These are phyloP conservation scores for Saccharomyces uvarum DNA, from an alignment of 1,139 yeast species.

Conservation along the genomic window DNA sequence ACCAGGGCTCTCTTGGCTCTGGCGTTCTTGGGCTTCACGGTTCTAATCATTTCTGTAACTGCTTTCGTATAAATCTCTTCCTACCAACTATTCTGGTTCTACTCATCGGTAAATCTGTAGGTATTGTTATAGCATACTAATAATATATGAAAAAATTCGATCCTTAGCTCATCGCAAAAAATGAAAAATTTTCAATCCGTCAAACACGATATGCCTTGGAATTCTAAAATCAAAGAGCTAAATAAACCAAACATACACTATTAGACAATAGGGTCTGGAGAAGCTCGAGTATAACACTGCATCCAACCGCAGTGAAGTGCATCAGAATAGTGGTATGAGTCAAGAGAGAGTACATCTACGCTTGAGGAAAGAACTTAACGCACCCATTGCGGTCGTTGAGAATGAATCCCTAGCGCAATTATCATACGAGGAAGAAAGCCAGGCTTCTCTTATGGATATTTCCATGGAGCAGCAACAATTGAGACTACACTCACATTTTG, in stretches of 20 bases:
- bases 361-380: neutral
- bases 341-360: neutral
- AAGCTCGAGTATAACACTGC: neutral
- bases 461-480: neutral
- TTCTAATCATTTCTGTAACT: constrained; percentile 47
- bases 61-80: neutral
- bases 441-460: neutral
- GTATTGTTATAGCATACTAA: neutral
- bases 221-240: neutral
- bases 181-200: neutral
- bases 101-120: neutral
- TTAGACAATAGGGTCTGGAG: neutral
- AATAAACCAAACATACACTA: neutral
- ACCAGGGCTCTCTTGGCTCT: constrained; percentile 93
- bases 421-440: neutral
- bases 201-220: neutral
- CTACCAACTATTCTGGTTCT: neutral
- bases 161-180: constrained; percentile 1
- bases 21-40: constrained; percentile 84
- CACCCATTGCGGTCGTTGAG: neutral
- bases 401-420: neutral
- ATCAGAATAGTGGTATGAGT: neutral
- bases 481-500: neutral
- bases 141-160: neutral
- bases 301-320: neutral